Base-by-base conservation (phyloP, 208 protist genomes). In the Crithidia fasciculata region DNA sequence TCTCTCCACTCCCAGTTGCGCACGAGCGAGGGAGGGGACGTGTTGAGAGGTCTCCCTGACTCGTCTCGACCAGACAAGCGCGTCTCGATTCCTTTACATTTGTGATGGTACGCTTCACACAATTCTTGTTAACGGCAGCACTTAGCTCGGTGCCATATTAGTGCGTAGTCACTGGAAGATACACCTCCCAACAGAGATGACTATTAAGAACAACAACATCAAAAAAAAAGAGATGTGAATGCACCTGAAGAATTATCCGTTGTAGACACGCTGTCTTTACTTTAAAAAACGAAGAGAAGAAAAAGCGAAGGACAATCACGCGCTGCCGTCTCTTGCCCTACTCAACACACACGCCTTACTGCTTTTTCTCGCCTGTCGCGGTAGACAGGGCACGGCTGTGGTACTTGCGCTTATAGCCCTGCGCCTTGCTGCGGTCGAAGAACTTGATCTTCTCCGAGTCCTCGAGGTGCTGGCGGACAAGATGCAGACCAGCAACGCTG, bases 391-490 rank as follows among this genome's bases (percentile, higher is more conserved):
- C 87, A 39, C 86, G 86, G 59, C 69, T 86, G 76, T 95, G 87
- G 45, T 93, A 95, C 80, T 88, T 90, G 61, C 88, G 87, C 78
- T 92, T 95, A 73, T 93, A 74, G 54, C 90, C 90, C 69, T 95
- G 90, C 47, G 88, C 88, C 74, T 92, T 93, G 70, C 86, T 92
- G 40, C 88, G 54, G 60, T 95, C 90, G 67, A 91, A 93, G 78
- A 95, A 95, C 52, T 85, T 83, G 19, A 91, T 69, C 71, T 91
- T 91, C 8, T 87, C 88, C 4, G 74, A 75, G 15, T 93, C 88
- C 74, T 89, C 83, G 16, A 93, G 66, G 56, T 78, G 49, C 43
- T 90, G 79, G n/a, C 86, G 84, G 28, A 93, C 79, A 45, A 93
- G 74, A 58, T 95, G 85, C 58, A 95, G 64, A 0, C 83, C 90